Base-by-base conservation (phyloP, 1,284 basidiomycete genomes). In the Filobasidium uniguttulatum region DNA sequence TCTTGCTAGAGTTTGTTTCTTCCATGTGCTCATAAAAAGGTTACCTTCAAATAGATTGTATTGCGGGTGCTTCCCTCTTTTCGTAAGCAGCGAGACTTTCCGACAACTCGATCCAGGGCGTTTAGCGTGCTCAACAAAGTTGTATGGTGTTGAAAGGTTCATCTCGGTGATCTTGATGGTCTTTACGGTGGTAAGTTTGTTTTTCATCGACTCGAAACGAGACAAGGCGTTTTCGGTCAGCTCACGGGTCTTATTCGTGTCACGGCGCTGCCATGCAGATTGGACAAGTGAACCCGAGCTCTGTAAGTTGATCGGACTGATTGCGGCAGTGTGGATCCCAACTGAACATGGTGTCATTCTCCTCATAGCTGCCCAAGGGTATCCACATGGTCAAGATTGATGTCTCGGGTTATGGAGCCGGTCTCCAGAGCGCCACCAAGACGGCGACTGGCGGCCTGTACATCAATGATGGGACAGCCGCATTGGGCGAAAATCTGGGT, bases 381-480 rank as follows among this genome's bases (percentile, higher is more conserved):
- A 60, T 68, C 25, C 65, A 64, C 52, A 58, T 66, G 55, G 63
- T 58, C 17, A 56, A 69, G 49, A 55, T 69, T 48, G 60, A 68
- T 46, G 61, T 67, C 29, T 58, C 57, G 22, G 63, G 59, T 14
- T 62, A 62, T 49, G 67, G 65, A 35, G 58, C 58, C 46, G 62
- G 62, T 30, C 52, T 61, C 37, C 31, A 55, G 38, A 55, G 49
- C 22, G 61, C 56, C 5, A 62, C 59, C 38, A 65, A 63, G 25
- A 49, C 40, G 37, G 51, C 56, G 34, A 43, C 50, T 49, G 49
- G 48, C 19, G 61, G 63, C 12, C 47, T 66, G 19, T 65, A 63
- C 51, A 55, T 62, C 41, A 57, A 58, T 30, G 41, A 54, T 25
- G 54, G 57, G 34, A 56, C 57, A 14, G 56, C 59, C 26, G 22